These are phyloP conservation scores for Xylariales sp. DNA, from an alignment of 2,329 filamentous ascomycete genomes.

Conservation along the genomic window DNA sequence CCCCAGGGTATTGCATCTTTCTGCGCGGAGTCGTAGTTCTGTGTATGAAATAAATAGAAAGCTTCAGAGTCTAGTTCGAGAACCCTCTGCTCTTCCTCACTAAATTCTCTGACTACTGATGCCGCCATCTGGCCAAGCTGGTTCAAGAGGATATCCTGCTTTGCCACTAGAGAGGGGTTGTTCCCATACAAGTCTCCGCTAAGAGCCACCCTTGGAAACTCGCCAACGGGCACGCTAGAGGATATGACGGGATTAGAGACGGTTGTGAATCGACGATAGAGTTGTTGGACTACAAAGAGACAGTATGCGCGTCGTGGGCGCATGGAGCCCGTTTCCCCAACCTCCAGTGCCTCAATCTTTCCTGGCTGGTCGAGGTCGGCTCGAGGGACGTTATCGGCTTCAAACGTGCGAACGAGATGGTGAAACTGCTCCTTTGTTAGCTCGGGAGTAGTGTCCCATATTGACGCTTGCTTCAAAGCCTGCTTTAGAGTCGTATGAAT, in stretches of 20 bases:
- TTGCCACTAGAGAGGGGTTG: conserved; percentile 18
- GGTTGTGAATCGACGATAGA: conserved; percentile 48
- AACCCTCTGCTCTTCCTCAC: conserved; percentile 44
- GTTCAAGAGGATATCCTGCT: conserved; percentile 46
- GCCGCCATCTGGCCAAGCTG: conserved; percentile 47
- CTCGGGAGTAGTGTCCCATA: conserved; percentile 18
- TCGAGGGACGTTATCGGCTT: conserved; percentile 32
- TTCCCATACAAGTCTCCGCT: conserved; percentile 32
- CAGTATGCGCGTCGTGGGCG: conserved; percentile 44
- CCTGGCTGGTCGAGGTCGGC: conserved; percentile 35
- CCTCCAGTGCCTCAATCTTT: conserved; percentile 33
- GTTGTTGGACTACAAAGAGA: conserved; percentile 46
- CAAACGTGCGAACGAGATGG: conserved; percentile 30
- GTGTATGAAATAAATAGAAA: conserved; percentile 43
- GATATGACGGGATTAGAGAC: not conserved
- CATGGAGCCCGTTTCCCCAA: conserved; percentile 15
- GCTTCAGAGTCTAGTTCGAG: conserved; percentile 42
- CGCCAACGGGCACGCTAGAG: not conserved
- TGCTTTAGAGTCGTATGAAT: conserved; percentile 43
- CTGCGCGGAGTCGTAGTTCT: not conserved
- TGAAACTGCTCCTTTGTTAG: conserved; percentile 43
- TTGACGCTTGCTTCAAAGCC: conserved; percentile 33
- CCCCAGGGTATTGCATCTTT: not conserved
- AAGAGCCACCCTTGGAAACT: conserved; percentile 29
- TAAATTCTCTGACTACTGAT: conserved; percentile 44